Conservation (phyloP, 164 flowering plant species). For the grape (Vitis vinifera) region DNA sequence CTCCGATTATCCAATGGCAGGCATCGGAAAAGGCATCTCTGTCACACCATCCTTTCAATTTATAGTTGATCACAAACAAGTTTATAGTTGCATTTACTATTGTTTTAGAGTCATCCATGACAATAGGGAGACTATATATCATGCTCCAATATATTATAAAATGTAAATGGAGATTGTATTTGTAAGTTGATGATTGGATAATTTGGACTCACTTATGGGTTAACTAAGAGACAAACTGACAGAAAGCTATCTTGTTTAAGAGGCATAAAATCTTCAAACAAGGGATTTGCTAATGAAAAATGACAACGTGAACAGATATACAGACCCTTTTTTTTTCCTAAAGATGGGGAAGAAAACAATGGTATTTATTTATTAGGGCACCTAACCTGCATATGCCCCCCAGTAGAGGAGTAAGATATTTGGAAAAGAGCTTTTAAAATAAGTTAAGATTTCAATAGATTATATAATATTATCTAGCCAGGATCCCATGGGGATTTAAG, state of each 20-base stretch:
- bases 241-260: neutral
- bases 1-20: neutral
- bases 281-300: constrained; percentile 12
- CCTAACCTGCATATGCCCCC: constrained; percentile 13
- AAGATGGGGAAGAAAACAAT: too few species aligned
- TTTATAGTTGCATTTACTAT: constrained; percentile 3
- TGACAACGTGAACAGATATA: constrained; percentile 13
- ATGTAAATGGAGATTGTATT: neutral
- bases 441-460: neutral
- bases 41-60: neutral
- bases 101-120: constrained; percentile 15
- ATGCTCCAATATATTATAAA: neutral
- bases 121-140: neutral
- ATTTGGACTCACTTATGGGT: neutral
- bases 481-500: too few species aligned
- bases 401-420: neutral
- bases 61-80: neutral
- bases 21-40: neutral
- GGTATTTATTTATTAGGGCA: neutral
- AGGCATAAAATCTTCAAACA: constrained; percentile 4
- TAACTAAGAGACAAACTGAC: neutral
- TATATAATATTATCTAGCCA: too few species aligned
- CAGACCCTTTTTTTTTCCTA: neutral
- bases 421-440: neutral
- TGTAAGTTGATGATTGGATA: constrained; percentile 2